Evolutionary conservation across 345 rosid genomes (phyloP).

Genomic region (Garcia nutans): DNA sequence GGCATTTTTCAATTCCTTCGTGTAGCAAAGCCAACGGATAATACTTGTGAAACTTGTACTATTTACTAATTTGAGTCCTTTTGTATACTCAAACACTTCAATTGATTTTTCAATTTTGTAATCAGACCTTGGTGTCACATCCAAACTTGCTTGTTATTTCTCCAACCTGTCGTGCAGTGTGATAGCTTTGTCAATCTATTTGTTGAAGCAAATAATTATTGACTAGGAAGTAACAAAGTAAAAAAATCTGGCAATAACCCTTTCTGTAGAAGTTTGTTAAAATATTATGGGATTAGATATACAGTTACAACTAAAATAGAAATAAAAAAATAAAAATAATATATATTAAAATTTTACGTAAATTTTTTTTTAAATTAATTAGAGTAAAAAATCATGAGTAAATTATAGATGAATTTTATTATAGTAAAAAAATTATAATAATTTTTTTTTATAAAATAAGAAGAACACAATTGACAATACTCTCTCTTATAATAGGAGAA

Average conservation of each 20-base stretch:
- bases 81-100: slow-evolving; percentile 54
- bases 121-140: slow-evolving; percentile 42
- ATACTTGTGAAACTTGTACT: slow-evolving; percentile 47
- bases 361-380: too few relatives aligned
- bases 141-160: slow-evolving; percentile 48
- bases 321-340: too few relatives aligned
- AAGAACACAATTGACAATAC: too few relatives aligned
- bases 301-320: too few relatives aligned
- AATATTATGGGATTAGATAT: too few relatives aligned
- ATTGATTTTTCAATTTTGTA: slow-evolving; percentile 47
- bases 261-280: slow-evolving; percentile 54
- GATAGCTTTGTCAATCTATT: slow-evolving; percentile 52
- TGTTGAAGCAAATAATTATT: slow-evolving; percentile 51
- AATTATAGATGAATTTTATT: too few relatives aligned
- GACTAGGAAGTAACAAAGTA: slow-evolving; percentile 45
- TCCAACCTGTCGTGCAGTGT: slow-evolving; percentile 44
- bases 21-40: slow-evolving; percentile 50
- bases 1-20: slow-evolving; percentile 58
- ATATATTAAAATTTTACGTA: too few relatives aligned
- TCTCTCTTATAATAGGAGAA: too few relatives aligned
- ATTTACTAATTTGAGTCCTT: slow-evolving; percentile 29
- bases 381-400: too few relatives aligned
- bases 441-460: too few relatives aligned
- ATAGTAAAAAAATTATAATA: too few relatives aligned
- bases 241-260: slow-evolving; percentile 44